A percentile compares a stretch with the other conserved stretches of the same genome.
These are phyloP conservation scores for Lactifluus subvellereus DNA, from an alignment of 768 basidiomycete species.

Conservation along the genomic window DNA sequence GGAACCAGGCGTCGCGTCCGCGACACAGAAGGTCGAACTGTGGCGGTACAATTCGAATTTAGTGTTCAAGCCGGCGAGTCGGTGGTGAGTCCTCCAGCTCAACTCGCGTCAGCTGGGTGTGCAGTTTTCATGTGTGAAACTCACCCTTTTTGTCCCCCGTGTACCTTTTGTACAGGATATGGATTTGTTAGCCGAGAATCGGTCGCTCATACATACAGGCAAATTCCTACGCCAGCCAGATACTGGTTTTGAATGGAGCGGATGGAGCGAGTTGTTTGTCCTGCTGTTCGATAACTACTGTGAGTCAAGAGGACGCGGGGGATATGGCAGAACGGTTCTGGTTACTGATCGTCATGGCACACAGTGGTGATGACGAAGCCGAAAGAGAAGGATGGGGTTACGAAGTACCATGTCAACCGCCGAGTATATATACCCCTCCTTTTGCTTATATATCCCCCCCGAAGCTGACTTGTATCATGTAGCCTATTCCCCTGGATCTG, in stretches of 20 bases:
- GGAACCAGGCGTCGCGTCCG: constrained; percentile 78
- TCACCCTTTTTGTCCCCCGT: neutral
- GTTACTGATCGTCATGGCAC: neutral
- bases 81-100: constrained; percentile 39
- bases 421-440: constrained; percentile 44
- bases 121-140: neutral
- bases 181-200: constrained; percentile 78
- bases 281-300: constrained; percentile 94
- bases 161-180: constrained; percentile 56
- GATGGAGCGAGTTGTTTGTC: constrained; percentile 86
- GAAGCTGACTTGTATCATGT: constrained; percentile 1
- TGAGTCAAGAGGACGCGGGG: constrained; percentile 34
- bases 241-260: constrained; percentile 80
- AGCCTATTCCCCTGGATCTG: constrained; percentile 93
- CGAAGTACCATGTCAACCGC: constrained; percentile 74
- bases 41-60: constrained; percentile 82
- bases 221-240: constrained; percentile 85
- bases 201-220: constrained; percentile 79
- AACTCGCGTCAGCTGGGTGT: neutral
- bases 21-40: constrained; percentile 84
- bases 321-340: neutral
- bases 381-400: constrained; percentile 69
- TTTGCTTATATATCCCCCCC: neutral
- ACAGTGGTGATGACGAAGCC: constrained; percentile 86
- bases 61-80: constrained; percentile 72